Percentiles rank a stretch among this genome's conserved stretches.
phyloP scores from a whole-genome alignment of 805 yeast genomes.

The Lipomyces yamadae region DNA sequence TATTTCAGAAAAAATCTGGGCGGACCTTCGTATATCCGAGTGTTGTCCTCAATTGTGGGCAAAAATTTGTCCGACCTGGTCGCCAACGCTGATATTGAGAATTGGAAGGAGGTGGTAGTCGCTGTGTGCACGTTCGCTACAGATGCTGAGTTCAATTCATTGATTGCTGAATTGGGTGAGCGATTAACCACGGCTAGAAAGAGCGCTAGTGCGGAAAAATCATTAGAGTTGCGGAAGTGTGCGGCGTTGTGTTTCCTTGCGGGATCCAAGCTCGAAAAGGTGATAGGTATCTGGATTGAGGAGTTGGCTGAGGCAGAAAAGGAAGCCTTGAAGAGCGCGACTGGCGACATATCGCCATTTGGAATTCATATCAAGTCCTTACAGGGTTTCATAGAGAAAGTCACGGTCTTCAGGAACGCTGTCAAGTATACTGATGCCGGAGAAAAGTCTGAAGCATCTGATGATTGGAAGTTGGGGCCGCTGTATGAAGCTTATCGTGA shows the following conservation, averaged over 20 bases:
- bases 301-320: slow-evolving; percentile 62
- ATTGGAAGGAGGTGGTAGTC: slow-evolving; percentile 84
- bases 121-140: slow-evolving; percentile 63
- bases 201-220: slow-evolving; percentile 26
- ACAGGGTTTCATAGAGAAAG: slow-evolving; percentile 80
- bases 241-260: slow-evolving; percentile 80
- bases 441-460: slow-evolving; percentile 31
- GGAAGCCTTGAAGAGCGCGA: slow-evolving; percentile 41
- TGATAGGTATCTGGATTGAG: slow-evolving; percentile 79
- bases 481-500: slow-evolving; percentile 72
- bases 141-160: slow-evolving; percentile 54
- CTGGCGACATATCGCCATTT: slow-evolving; percentile 57
- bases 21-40: slow-evolving; percentile 66
- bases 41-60: slow-evolving; percentile 65
- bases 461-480: slow-evolving; percentile 52
- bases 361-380: slow-evolving; percentile 85
- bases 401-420: slow-evolving; percentile 70
- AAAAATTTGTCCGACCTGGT: slow-evolving; percentile 70
- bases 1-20: slow-evolving; percentile 66
- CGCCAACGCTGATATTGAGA: slow-evolving; percentile 70
- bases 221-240: slow-evolving; percentile 59
- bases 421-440: slow-evolving; percentile 40
- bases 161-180: slow-evolving; percentile 75
- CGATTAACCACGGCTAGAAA: slow-evolving; percentile 57
- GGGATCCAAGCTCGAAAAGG: slow-evolving; percentile 79